Conservation (phyloP, 2,329 filamentous ascomycete species). For the Ophiostoma sp. region DNA sequence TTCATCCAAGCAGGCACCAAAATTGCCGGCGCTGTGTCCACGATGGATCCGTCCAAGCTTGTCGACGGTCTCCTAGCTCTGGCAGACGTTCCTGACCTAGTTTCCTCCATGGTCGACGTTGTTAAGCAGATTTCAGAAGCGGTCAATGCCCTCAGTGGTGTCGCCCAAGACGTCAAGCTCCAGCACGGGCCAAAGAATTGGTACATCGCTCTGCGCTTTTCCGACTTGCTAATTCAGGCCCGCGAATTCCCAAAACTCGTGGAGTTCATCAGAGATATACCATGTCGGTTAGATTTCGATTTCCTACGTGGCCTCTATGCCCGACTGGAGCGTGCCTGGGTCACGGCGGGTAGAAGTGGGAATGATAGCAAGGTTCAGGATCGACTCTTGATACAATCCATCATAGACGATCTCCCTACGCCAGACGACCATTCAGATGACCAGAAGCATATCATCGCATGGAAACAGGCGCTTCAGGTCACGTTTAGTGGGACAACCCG, state of each 20-base stretch:
- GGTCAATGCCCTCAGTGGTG: neutral
- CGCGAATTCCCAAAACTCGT: neutral
- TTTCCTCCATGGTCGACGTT: neutral
- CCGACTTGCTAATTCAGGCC: slow-evolving; percentile 1
- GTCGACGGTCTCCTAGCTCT: neutral
- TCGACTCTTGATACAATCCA: too few relatives aligned
- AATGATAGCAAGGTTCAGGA: too few relatives aligned
- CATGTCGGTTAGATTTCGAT: neutral
- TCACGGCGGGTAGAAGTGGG: too few relatives aligned
- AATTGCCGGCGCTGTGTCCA: neutral
- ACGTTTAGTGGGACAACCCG: too few relatives aligned
- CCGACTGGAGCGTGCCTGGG: neutral
- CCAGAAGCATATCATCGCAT: too few relatives aligned
- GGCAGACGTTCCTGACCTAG: neutral
- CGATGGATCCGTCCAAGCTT: neutral
- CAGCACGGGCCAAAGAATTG: neutral
- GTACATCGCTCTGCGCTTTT: neutral
- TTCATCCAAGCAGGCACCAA: neutral
- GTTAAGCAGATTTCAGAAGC: neutral
- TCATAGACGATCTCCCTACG: too few relatives aligned
- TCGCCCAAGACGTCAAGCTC: too few relatives aligned
- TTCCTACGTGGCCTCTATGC: neutral
- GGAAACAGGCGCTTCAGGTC: too few relatives aligned
- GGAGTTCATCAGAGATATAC: neutral
- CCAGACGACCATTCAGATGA: too few relatives aligned